phyloP scores from a whole-genome alignment of 2,329 filamentous ascomycete species.

The Pseudogymnoascus sp. region DNA sequence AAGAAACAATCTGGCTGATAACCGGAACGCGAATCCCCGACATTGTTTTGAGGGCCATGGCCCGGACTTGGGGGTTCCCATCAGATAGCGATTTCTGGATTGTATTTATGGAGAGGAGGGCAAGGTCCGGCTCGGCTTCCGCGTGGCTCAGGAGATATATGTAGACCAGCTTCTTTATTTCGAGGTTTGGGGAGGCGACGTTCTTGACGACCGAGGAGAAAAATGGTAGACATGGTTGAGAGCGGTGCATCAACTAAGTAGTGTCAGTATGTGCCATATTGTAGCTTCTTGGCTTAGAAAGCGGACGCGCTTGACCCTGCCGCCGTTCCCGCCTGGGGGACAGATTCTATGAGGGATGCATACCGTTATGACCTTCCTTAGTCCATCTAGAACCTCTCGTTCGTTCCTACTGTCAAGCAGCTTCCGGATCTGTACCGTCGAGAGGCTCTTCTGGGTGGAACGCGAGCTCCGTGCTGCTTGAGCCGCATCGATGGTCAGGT shows the following conservation, averaged over 20 bases:
- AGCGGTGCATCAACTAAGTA: constrained; percentile 86
- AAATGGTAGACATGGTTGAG: constrained; percentile 80
- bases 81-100: constrained; percentile 97
- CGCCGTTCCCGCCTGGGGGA: not conserved
- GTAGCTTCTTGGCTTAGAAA: constrained; percentile 7
- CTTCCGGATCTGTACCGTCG: constrained; percentile 84
- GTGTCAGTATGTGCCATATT: constrained; percentile 7
- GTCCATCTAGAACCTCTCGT: constrained; percentile 82
- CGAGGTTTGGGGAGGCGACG: constrained; percentile 84
- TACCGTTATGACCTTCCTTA: constrained; percentile 84
- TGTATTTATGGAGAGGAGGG: constrained; percentile 93
- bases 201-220: constrained; percentile 99
- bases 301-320: constrained; percentile 13
- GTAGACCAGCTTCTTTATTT: constrained; percentile 97
- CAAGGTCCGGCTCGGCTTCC: constrained; percentile 90
- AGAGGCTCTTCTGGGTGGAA: constrained; percentile 57
- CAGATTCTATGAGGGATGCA: constrained; percentile 22
- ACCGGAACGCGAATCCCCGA: constrained; percentile 94
- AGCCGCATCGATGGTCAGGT: constrained; percentile 94
- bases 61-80: constrained; percentile 79
- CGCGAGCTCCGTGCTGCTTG: constrained; percentile 69
- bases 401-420: constrained; percentile 90
- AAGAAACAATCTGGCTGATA: constrained; percentile 92
- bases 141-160: constrained; percentile 97
- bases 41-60: constrained; percentile 92